Conservation (phyloP, 306 rosid genomes). For the Castanea sativa region DNA sequence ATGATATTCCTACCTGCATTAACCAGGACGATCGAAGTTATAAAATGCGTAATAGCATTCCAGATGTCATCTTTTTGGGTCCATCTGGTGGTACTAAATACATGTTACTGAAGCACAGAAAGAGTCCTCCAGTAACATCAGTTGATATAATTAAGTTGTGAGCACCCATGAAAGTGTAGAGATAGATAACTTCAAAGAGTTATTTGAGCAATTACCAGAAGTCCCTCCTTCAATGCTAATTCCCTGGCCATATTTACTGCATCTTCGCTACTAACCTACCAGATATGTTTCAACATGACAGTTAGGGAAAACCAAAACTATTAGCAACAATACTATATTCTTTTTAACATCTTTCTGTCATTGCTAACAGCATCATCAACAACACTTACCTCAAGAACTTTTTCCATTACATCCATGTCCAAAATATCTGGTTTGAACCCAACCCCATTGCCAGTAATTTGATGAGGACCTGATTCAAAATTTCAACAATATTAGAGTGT, state of each 20-base stretch:
- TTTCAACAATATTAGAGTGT: slow-evolving; percentile 18
- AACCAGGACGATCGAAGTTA: neutral
- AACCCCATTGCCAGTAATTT: slow-evolving; percentile 83
- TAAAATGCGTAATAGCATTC: neutral
- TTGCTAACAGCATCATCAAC: neutral
- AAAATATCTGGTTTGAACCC: slow-evolving; percentile 96
- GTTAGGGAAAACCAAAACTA: slow-evolving; percentile 13
- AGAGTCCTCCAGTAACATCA: neutral
- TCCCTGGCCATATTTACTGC: slow-evolving; percentile 87
- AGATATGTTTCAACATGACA: slow-evolving; percentile 23
- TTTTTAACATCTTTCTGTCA: neutral
- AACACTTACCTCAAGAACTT: slow-evolving; percentile 78
- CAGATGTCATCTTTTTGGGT: neutral
- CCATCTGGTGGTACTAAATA: neutral
- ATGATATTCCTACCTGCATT: slow-evolving; percentile 90
- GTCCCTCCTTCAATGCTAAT: slow-evolving; percentile 89
- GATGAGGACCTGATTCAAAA: slow-evolving; percentile 77
- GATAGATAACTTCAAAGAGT: neutral
- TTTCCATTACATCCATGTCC: slow-evolving; percentile 93
- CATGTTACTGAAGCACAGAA: neutral
- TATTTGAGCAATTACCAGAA: slow-evolving; percentile 58
- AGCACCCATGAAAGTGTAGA: neutral
- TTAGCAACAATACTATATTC: slow-evolving; percentile 7
- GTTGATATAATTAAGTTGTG: neutral
- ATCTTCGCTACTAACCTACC: slow-evolving; percentile 89